These are phyloP conservation scores for Geosmithia morbida DNA, from an alignment of 2,329 filamentous ascomycete genomes.

Conservation along the genomic window DNA sequence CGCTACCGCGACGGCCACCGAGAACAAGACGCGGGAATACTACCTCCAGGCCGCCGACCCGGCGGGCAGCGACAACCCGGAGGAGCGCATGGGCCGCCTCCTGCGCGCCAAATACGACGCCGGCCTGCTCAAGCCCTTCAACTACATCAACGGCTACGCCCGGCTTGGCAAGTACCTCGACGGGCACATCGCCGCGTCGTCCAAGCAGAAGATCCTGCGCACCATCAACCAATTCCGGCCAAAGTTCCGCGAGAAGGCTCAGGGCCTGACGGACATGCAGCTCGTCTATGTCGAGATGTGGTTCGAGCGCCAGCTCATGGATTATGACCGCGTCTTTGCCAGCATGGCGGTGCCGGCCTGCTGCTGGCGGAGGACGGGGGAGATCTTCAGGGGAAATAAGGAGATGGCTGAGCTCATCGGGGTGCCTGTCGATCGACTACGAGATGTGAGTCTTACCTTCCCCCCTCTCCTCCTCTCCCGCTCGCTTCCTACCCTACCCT, in stretches of 20 bases:
- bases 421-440: constrained; percentile 76
- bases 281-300: constrained; percentile 96
- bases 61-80: constrained; percentile 68
- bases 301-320: constrained; percentile 94
- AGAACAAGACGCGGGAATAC: constrained; percentile 74
- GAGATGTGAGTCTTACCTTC: constrained; percentile 70
- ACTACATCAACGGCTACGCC: constrained; percentile 94
- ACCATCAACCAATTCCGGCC: constrained; percentile 88
- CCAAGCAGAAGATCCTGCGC: constrained; percentile 80
- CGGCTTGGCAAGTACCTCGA: constrained; percentile 86
- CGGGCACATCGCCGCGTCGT: constrained; percentile 64
- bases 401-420: constrained; percentile 95
- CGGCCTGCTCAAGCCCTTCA: constrained; percentile 88
- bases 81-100: constrained; percentile 90
- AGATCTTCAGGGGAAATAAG: constrained; percentile 95
- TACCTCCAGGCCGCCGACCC: constrained; percentile 96
- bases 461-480: neutral
- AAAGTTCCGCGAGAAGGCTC: constrained; percentile 91
- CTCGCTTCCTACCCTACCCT: too few relatives aligned
- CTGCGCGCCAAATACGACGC: constrained; percentile 94
- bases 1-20: constrained; percentile 53
- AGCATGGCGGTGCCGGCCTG: constrained; percentile 98
- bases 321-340: constrained; percentile 95
- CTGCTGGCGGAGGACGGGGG: constrained; percentile 90
- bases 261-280: constrained; percentile 83